Conservation (phyloP, 1,139 yeast genomes). For the Blastobotrys raffinosifermentans region DNA sequence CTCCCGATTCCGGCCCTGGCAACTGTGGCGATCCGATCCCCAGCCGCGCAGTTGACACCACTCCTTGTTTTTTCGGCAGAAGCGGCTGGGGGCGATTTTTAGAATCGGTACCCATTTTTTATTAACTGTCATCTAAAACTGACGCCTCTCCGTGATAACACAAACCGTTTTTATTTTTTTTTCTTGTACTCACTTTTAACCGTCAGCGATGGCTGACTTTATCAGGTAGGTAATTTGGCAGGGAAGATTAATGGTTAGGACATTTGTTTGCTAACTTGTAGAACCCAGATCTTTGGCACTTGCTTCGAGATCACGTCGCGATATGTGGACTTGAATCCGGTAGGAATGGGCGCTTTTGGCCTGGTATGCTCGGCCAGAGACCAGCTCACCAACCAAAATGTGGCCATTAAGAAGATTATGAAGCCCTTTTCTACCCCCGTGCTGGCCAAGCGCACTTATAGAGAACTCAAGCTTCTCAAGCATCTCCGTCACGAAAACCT, state of each 20-base stretch:
- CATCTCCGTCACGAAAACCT: conserved; percentile 93
- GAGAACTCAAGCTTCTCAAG: conserved; percentile 88
- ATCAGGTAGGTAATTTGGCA: conserved; percentile 24
- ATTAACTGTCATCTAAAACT: too few species aligned
- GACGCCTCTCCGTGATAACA: too few species aligned
- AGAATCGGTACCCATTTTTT: too few species aligned
- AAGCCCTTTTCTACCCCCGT: conserved; percentile 95
- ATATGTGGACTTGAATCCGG: conserved; percentile 90
- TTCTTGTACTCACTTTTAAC: neutral
- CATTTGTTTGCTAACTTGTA: too few species aligned
- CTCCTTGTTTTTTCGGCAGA: too few species aligned
- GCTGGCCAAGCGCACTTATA: conserved; percentile 89
- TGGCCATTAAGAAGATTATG: conserved; percentile 96
- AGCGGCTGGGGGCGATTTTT: too few species aligned
- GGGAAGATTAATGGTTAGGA: too few species aligned
- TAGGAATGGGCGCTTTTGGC: conserved; percentile 99
- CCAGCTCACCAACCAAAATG: conserved; percentile 83
- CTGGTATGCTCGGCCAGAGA: conserved; percentile 95
- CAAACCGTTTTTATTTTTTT: neutral
- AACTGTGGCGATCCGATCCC: too few species aligned
- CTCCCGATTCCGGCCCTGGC: too few species aligned
- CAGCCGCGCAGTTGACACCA: too few species aligned
- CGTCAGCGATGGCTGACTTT: conserved; percentile 26
- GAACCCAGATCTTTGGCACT: conserved; percentile 45
- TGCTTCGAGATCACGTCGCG: conserved; percentile 76